These are phyloP conservation scores for Eucalyptus pauciflora DNA, from an alignment of 345 rosid genomes.

Conservation along the genomic window DNA sequence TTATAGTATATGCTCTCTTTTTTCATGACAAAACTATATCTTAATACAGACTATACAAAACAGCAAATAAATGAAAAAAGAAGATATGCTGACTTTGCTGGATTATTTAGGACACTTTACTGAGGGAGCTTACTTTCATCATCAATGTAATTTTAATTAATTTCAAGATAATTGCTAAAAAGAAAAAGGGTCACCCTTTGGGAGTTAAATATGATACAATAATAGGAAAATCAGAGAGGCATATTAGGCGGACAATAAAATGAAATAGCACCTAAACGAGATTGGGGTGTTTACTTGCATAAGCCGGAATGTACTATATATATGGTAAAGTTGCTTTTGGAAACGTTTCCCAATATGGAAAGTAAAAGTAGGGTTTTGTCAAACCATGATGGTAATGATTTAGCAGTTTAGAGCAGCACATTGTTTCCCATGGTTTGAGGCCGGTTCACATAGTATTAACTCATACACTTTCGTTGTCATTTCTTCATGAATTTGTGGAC, in stretches of 20 bases:
- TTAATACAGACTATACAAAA: background rate
- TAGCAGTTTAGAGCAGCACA: background rate
- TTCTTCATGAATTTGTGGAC: background rate
- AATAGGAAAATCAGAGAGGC: background rate
- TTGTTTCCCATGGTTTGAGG: background rate
- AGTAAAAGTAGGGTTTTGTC: background rate
- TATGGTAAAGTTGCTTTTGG: background rate
- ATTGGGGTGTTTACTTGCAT: background rate
- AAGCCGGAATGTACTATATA: background rate
- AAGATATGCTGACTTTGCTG: background rate
- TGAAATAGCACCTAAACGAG: background rate
- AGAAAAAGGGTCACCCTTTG: background rate
- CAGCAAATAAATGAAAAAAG: background rate
- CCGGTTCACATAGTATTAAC: background rate
- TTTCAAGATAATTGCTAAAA: background rate
- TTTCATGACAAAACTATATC: background rate
- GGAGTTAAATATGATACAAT: background rate
- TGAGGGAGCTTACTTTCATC: background rate
- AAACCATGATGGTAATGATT: background rate
- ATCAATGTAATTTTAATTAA: background rate
- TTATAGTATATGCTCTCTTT: background rate
- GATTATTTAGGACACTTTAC: background rate
- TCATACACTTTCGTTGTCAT: background rate
- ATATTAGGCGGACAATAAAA: background rate
- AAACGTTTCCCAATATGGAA: background rate